Conservation (phyloP, 768 basidiomycete species). For the Rhodotorula toruloides region DNA sequence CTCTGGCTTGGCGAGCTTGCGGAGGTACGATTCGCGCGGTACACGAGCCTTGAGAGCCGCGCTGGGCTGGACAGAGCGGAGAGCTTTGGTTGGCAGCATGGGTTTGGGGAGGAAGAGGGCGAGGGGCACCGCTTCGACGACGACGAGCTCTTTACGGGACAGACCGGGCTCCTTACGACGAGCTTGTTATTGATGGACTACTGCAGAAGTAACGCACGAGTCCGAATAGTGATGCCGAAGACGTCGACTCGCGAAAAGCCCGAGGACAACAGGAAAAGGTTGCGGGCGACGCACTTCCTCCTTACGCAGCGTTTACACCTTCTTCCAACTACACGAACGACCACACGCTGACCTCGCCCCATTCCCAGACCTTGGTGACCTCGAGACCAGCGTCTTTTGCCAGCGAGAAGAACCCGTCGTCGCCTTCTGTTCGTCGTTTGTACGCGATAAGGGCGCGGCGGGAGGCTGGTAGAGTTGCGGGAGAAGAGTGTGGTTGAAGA, state of each 20-base stretch:
- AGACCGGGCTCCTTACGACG: too few relatives aligned
- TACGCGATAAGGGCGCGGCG: constrained; percentile 36
- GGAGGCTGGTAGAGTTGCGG: neutral
- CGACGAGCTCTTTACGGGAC: too few relatives aligned
- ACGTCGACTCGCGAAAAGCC: too few relatives aligned
- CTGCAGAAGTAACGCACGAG: neutral
- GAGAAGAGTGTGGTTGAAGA: neutral
- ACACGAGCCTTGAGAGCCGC: constrained; percentile 8
- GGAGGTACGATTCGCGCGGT: constrained; percentile 12
- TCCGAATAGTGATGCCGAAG: neutral
- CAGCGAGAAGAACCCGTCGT: constrained; percentile 35
- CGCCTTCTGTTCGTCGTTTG: constrained; percentile 37
- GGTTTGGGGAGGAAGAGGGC: neutral
- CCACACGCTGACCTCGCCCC: constrained; percentile 38
- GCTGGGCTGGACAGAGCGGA: constrained; percentile 4
- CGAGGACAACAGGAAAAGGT: too few relatives aligned
- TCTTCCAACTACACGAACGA: neutral
- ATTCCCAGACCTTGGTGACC: constrained; percentile 22
- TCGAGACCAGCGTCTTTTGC: constrained; percentile 17
- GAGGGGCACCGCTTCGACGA: too few relatives aligned
- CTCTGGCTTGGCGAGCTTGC: neutral
- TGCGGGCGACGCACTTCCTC: too few relatives aligned
- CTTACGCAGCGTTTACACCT: neutral
- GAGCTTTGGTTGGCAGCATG: constrained; percentile 13
- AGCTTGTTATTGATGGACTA: too few relatives aligned